These are phyloP conservation scores for Aspergillus glaucus DNA, from an alignment of 2,329 filamentous ascomycete genomes.

Conservation along the genomic window DNA sequence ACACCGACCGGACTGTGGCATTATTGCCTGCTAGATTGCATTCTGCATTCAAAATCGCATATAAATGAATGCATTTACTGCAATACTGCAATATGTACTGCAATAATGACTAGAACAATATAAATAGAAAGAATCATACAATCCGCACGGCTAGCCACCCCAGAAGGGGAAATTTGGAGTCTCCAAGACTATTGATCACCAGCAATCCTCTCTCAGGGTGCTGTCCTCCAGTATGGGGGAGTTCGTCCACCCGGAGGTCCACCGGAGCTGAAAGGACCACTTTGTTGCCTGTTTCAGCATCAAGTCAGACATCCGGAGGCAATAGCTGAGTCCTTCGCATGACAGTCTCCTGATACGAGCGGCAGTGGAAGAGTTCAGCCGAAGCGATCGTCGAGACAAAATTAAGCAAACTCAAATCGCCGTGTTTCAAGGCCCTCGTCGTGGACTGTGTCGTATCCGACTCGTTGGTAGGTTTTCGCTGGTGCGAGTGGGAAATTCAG, in stretches of 20 bases:
- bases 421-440: conserved; percentile 13
- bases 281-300: not conserved
- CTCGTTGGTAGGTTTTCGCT: not conserved
- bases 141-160: no score
- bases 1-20: not conserved
- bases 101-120: no score
- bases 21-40: not conserved
- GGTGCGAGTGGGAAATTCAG: not conserved
- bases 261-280: not conserved
- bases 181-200: not conserved
- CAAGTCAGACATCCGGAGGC: not conserved
- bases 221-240: not conserved
- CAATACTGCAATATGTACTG: no score
- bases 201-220: not conserved
- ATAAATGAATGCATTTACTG: not conserved
- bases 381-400: conserved; percentile 18
- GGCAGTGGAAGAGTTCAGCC: conserved; percentile 4
- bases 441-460: conserved; percentile 5
- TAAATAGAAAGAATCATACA: not conserved
- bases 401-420: conserved; percentile 12
- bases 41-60: not conserved
- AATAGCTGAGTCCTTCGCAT: not conserved
- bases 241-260: not conserved
- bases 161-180: not conserved
- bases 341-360: conserved; percentile 11